These are phyloP conservation scores for Exophiala sp. DNA, from an alignment of 2,329 filamentous ascomycete species.

Conservation along the genomic window DNA sequence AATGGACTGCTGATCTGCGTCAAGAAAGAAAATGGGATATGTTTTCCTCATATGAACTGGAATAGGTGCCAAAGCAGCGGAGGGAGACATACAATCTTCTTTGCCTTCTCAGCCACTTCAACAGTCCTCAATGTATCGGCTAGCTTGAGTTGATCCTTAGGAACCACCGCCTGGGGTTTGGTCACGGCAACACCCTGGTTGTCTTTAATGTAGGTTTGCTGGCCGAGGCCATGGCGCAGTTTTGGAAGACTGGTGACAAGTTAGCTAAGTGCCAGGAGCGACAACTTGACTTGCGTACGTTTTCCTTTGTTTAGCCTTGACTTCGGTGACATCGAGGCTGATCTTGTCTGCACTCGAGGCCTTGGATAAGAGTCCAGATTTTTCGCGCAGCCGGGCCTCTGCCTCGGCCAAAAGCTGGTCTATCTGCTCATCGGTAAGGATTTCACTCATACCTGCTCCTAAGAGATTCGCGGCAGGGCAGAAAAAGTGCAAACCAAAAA, in stretches of 20 bases:
- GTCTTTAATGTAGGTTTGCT: slow-evolving; percentile 33
- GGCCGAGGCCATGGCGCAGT: slow-evolving; percentile 21
- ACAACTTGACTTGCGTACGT: slow-evolving; percentile 18
- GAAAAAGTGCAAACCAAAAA: neutral
- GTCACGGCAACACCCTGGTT: slow-evolving; percentile 49
- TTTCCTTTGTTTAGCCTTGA: slow-evolving; percentile 11
- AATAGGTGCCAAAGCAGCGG: neutral
- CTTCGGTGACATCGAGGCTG: slow-evolving; percentile 10
- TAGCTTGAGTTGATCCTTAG: slow-evolving; percentile 41
- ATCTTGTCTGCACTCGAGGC: slow-evolving; percentile 22
- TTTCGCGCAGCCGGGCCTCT: slow-evolving; percentile 49
- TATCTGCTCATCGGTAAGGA: slow-evolving; percentile 52
- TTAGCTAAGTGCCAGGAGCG: slow-evolving; percentile 24
- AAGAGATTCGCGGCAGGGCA: neutral
- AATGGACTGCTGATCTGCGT: slow-evolving; percentile 69
- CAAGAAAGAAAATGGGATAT: slow-evolving; percentile 62
- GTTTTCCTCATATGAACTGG: slow-evolving; percentile 62
- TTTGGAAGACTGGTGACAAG: slow-evolving; percentile 19
- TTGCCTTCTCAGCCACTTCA: slow-evolving; percentile 48
- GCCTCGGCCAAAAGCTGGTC: slow-evolving; percentile 59
- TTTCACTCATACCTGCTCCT: slow-evolving; percentile 1
- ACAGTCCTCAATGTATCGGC: slow-evolving; percentile 49
- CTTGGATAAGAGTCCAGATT: slow-evolving; percentile 25
- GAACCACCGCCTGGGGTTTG: slow-evolving; percentile 47
- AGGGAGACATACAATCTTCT: slow-evolving; percentile 46